Conservation (phyloP, 2,329 filamentous ascomycete genomes). For the Stachybotrys chlorohalonatus region DNA sequence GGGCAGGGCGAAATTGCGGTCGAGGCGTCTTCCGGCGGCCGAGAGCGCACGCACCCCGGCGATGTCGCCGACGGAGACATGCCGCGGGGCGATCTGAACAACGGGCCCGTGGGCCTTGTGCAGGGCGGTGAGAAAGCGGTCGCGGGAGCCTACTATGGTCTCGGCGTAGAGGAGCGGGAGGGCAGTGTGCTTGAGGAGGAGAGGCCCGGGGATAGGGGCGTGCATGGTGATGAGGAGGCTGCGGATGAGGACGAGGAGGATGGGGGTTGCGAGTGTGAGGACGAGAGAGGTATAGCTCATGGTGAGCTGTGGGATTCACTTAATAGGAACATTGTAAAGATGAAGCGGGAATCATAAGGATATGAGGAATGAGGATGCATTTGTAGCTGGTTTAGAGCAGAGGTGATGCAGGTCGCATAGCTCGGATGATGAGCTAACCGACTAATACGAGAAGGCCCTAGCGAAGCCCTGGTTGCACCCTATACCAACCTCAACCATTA, state of each 20-base stretch:
- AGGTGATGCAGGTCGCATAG: too few relatives aligned
- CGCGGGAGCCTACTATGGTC: not conserved
- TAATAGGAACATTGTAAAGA: too few relatives aligned
- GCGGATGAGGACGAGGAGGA: not conserved
- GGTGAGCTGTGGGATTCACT: not conserved
- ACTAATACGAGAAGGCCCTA: too few relatives aligned
- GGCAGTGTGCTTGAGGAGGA: slow-evolving; percentile 20
- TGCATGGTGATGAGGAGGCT: not conserved
- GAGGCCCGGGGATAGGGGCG: not conserved
- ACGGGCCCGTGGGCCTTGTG: slow-evolving; percentile 1
- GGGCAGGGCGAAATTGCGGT: slow-evolving; percentile 1
- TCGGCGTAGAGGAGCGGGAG: slow-evolving; percentile 23
- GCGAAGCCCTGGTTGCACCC: too few relatives aligned
- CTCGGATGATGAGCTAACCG: too few relatives aligned
- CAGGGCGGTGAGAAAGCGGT: not conserved
- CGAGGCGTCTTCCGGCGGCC: not conserved
- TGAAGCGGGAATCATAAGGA: too few relatives aligned
- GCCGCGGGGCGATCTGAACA: slow-evolving; percentile 2
- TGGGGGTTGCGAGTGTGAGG: not conserved
- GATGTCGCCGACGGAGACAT: slow-evolving; percentile 1
- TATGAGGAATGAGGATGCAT: too few relatives aligned
- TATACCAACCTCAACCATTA: too few relatives aligned
- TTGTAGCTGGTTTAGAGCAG: too few relatives aligned
- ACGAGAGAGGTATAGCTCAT: not conserved
- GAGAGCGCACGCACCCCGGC: not conserved